Evolutionary conservation across 371 early-diverging fungal genomes (phyloP), one percentile per base, ranked within the genome.

Genomic region (Actinomucor elegans): DNA sequence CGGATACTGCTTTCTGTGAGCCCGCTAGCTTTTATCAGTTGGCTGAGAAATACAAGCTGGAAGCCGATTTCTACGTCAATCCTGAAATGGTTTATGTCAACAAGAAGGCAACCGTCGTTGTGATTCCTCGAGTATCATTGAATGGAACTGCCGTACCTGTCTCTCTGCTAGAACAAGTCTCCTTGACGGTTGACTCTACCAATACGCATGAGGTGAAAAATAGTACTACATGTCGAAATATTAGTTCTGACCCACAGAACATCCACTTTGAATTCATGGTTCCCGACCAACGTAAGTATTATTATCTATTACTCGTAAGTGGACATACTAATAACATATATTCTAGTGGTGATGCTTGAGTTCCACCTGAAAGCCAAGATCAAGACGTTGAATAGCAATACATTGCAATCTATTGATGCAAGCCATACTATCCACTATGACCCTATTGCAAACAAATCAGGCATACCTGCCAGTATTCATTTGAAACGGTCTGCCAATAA

Each of bases 81-180:
- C 61, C 60, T 5, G 84, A 84, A 55, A 68, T 75, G 36, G 48
- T 79, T 10, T 36, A 71, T 1, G 58, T 66, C 5, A 79, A 73
- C 31, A 64, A 73, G 7, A 55, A 31, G 24, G 67, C 76, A 2
- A 75, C 77, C 51, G 82, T 81, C 0, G 52, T 75, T 5, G 60
- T 80, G 6, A 52, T 61, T 40, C 82, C 81, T 15, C 36, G 40
- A 5, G 46, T 84, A 7, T 53, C 28, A 4, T 45, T 80, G 8
- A 34, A 61, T 14, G 55, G 44, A 1, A 33, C 54, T 2, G 33
- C 55, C 24, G 68, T 64, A 23, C 61, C 79, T 12, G 50, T 75
- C 1, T 61, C 59, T 2, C 15, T 80, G 5, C 43, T 84, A n/a
- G 78, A 84, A 37, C 55, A 68, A 0, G 51, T 73, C 1, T 47